Percentiles rank a stretch among this genome's conserved stretches.
phyloP scores from a whole-genome alignment of 805 yeast genomes.

The Starmerella lactis-condensi region DNA sequence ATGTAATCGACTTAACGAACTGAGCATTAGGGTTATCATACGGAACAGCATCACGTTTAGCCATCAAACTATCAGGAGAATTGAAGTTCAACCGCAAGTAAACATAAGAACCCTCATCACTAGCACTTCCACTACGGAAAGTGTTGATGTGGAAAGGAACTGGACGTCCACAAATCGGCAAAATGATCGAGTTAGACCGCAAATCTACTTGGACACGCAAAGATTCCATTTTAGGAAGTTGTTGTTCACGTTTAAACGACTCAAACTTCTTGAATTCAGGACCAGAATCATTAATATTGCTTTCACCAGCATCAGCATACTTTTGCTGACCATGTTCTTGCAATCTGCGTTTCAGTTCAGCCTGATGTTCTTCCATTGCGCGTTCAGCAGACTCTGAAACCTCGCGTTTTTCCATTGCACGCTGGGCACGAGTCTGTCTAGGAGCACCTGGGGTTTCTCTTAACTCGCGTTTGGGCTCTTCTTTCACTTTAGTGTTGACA shows the following conservation, averaged over 20 bases:
- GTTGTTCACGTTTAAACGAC: constrained; percentile 82
- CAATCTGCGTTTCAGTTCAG: constrained; percentile 62
- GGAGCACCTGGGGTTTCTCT: constrained; percentile 2
- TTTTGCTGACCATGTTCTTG: constrained; percentile 65
- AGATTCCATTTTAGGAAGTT: constrained; percentile 74
- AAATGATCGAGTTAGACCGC: constrained; percentile 69
- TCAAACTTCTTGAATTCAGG: constrained; percentile 82
- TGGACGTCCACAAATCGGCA: constrained; percentile 89
- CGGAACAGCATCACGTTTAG: constrained; percentile 61
- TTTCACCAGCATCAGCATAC: constrained; percentile 13
- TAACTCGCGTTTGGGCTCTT: constrained; percentile 11
- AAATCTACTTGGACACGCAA: constrained; percentile 72
- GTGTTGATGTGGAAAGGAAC: constrained; percentile 94
- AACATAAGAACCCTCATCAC: constrained; percentile 90
- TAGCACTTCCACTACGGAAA: constrained; percentile 83
- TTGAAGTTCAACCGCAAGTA: constrained; percentile 78
- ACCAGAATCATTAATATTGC: constrained; percentile 14
- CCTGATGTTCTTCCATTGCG: constrained; percentile 66
- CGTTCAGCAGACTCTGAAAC: constrained; percentile 58
- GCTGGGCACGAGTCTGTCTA: constrained; percentile 6
- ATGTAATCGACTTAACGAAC: constrained; percentile 68
- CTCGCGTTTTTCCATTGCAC: constrained; percentile 14
- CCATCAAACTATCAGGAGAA: constrained; percentile 74
- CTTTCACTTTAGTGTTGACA: constrained; percentile 23
- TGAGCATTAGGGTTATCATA: constrained; percentile 81